These are phyloP conservation scores for Arthrobotrys conoides DNA, from an alignment of 2,329 filamentous ascomycete species.

Conservation along the genomic window DNA sequence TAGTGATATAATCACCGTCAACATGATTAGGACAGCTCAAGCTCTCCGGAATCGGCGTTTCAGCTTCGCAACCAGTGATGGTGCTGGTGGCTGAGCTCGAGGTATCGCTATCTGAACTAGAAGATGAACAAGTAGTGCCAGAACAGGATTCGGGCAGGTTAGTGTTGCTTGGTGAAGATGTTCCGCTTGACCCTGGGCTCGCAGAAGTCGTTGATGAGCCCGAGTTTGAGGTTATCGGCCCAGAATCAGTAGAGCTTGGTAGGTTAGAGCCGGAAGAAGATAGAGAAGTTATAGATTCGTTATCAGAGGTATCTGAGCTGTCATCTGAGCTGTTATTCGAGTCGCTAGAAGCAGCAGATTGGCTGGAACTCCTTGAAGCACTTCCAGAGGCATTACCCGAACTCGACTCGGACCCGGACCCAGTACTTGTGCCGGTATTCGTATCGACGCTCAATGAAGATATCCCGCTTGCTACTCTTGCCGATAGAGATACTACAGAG, in stretches of 20 bases:
- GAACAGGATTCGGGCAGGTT: not conserved
- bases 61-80: not conserved
- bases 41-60: conserved; percentile 6
- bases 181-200: conserved; percentile 5
- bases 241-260: conserved; percentile 16
- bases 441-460: not conserved
- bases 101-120: not conserved
- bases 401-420: not conserved
- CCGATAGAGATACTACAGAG: not conserved
- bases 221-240: not conserved
- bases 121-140: conserved; percentile 1
- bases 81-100: not conserved
- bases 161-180: conserved; percentile 20
- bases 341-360: not conserved
- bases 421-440: not conserved
- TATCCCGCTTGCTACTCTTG: not conserved
- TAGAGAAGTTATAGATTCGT: conserved; percentile 4
- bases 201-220: not conserved
- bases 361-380: not conserved
- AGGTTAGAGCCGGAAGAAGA: conserved; percentile 1
- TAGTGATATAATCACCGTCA: conserved; percentile 3
- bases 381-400: not conserved
- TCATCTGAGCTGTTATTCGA: not conserved
- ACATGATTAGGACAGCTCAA: not conserved
- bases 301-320: not conserved